Conservation (phyloP, 2,329 filamentous ascomycete genomes). For the Diaporthe citri region DNA sequence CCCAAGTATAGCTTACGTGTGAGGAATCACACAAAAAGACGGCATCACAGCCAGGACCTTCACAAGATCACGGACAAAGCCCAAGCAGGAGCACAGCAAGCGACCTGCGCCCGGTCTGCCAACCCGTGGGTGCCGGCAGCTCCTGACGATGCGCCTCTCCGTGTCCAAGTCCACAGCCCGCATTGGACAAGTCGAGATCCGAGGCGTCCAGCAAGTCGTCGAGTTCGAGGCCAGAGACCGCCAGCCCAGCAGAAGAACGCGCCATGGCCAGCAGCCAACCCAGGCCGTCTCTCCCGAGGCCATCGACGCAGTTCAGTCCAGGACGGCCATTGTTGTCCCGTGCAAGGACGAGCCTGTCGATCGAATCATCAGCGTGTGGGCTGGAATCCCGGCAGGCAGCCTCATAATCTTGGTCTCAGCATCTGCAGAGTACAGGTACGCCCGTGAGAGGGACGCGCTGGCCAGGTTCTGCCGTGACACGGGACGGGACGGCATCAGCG, state of each 20-base stretch:
- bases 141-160: conserved; percentile 35
- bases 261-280: conserved; percentile 5
- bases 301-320: conserved; percentile 31
- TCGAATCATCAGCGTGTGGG: conserved; percentile 47
- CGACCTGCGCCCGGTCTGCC: neutral
- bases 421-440: conserved; percentile 43
- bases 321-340: conserved; percentile 49
- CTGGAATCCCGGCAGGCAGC: conserved; percentile 47
- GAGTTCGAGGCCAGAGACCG: conserved; percentile 36
- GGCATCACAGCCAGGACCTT: neutral
- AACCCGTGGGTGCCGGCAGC: neutral
- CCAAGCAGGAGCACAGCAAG: neutral
- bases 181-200: conserved; percentile 36
- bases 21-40: neutral
- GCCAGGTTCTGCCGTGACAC: conserved; percentile 41
- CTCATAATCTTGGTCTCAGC: conserved; percentile 50
- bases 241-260: neutral
- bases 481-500: conserved; percentile 43
- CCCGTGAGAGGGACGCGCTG: conserved; percentile 43
- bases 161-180: conserved; percentile 8
- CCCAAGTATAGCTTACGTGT: neutral
- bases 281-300: conserved; percentile 33
- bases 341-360: conserved; percentile 48
- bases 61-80: neutral
- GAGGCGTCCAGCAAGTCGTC: conserved; percentile 37